phyloP scores from a whole-genome alignment of 2,329 filamentous ascomycete species.

The Xylaria sp. region DNA sequence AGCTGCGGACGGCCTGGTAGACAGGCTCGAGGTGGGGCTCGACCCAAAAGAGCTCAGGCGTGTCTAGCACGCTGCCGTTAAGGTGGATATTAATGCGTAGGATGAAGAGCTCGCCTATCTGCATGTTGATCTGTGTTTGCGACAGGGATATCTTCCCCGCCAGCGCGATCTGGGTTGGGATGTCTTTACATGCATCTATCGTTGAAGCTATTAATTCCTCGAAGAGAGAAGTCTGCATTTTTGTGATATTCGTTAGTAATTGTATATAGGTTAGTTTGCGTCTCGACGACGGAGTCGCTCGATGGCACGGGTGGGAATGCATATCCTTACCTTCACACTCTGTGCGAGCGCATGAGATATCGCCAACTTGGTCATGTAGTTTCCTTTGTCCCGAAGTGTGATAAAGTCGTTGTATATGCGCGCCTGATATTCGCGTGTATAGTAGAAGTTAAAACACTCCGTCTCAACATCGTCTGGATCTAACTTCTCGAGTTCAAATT shows the following conservation, averaged over 20 bases:
- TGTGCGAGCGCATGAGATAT: conserved; percentile 96
- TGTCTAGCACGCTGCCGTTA: conserved; percentile 95
- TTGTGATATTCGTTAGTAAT: conserved; percentile 14
- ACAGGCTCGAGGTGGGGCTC: conserved; percentile 97
- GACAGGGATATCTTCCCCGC: conserved; percentile 93
- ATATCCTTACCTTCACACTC: conserved; percentile 79
- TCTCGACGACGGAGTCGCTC: background rate
- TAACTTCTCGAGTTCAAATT: conserved; percentile 93
- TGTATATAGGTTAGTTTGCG: background rate
- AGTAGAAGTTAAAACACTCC: conserved; percentile 99
- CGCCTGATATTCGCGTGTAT: conserved; percentile 96
- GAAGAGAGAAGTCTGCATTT: conserved; percentile 82
- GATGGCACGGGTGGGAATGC: background rate
- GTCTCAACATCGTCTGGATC: conserved; percentile 87
- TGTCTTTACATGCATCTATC: conserved; percentile 91
- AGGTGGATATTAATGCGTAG: conserved; percentile 97
- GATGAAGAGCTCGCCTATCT: conserved; percentile 98
- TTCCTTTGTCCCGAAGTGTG: conserved; percentile 89
- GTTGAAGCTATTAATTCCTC: conserved; percentile 95
- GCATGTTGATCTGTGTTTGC: conserved; percentile 96
- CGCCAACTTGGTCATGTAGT: conserved; percentile 97
- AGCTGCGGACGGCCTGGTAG: conserved; percentile 93
- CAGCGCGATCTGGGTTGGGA: conserved; percentile 90
- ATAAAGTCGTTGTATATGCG: conserved; percentile 99
- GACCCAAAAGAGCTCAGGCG: conserved; percentile 97